Evolutionary conservation across 768 basidiomycete species (phyloP).

Genomic region (Boletellus ananas): DNA sequence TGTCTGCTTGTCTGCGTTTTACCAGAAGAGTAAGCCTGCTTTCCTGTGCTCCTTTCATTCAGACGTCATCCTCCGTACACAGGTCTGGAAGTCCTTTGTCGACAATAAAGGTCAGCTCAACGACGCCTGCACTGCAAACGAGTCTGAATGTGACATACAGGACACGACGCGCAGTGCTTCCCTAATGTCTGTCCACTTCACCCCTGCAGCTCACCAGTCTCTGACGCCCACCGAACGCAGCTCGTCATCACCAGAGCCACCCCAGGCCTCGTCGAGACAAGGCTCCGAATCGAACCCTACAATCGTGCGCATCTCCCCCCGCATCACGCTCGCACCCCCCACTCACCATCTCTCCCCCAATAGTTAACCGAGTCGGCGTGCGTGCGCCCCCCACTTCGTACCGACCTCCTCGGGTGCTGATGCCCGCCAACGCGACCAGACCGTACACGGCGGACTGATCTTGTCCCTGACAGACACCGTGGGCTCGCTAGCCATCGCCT

Average conservation of each 20-base stretch:
- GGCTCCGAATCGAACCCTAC: slow-evolving; percentile 68
- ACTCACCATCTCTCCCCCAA: slow-evolving; percentile 1
- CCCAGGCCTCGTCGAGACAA: slow-evolving; percentile 70
- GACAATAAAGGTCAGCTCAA: slow-evolving; percentile 58
- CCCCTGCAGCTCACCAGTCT: not conserved
- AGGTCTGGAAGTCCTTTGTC: slow-evolving; percentile 81
- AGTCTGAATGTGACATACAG: slow-evolving; percentile 35
- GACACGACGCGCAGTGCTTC: slow-evolving; percentile 78
- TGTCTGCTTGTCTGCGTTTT: slow-evolving; percentile 71
- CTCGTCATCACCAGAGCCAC: slow-evolving; percentile 59
- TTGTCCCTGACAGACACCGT: slow-evolving; percentile 80
- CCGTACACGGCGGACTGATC: slow-evolving; percentile 78
- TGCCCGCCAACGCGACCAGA: slow-evolving; percentile 23
- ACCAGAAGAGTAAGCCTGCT: slow-evolving; percentile 49
- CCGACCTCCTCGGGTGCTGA: not conserved
- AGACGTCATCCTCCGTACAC: not conserved
- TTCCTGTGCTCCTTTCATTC: not conserved
- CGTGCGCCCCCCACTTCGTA: slow-evolving; percentile 19
- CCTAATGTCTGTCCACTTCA: slow-evolving; percentile 54
- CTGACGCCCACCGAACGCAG: slow-evolving; percentile 33
- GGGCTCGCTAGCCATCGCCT: slow-evolving; percentile 79
- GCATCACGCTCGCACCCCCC: not conserved
- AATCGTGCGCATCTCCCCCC: slow-evolving; percentile 50
- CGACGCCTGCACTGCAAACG: too few species aligned
- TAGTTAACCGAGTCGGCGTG: slow-evolving; percentile 86